phyloP scores from a whole-genome alignment of 2,329 filamentous ascomycete genomes.

The Colletotrichum endophyticum region DNA sequence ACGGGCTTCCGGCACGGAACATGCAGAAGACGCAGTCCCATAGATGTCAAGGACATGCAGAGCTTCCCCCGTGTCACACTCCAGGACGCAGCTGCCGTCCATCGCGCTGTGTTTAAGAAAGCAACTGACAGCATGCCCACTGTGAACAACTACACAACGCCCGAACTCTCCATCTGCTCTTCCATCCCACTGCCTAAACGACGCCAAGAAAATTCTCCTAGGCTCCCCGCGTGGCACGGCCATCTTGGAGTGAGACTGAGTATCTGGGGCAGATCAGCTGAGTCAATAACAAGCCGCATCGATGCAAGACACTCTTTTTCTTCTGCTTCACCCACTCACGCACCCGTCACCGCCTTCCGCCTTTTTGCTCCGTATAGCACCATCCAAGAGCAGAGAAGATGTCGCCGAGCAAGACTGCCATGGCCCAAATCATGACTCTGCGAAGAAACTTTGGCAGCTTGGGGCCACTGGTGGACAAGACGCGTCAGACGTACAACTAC shows the following conservation, averaged over 20 bases:
- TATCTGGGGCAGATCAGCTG: background rate
- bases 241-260: background rate
- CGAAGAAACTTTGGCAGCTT: background rate
- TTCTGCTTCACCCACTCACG: background rate
- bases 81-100: background rate
- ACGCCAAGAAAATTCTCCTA: background rate
- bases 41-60: background rate
- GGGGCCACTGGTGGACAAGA: background rate
- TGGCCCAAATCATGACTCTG: background rate
- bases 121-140: background rate
- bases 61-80: background rate
- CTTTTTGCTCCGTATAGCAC: background rate
- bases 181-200: background rate
- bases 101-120: background rate
- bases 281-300: background rate
- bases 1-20: background rate
- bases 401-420: background rate
- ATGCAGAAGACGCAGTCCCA: background rate
- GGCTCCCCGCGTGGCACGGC: conserved; percentile 43
- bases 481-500: background rate
- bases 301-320: background rate
- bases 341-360: background rate
- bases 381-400: background rate
- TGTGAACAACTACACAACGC: background rate
- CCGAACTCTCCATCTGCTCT: background rate